Percentiles rank a stretch among this genome's conserved stretches.
These are phyloP conservation scores for Corymbia maculata DNA, from an alignment of 345 rosid species.

Conservation along the genomic window DNA sequence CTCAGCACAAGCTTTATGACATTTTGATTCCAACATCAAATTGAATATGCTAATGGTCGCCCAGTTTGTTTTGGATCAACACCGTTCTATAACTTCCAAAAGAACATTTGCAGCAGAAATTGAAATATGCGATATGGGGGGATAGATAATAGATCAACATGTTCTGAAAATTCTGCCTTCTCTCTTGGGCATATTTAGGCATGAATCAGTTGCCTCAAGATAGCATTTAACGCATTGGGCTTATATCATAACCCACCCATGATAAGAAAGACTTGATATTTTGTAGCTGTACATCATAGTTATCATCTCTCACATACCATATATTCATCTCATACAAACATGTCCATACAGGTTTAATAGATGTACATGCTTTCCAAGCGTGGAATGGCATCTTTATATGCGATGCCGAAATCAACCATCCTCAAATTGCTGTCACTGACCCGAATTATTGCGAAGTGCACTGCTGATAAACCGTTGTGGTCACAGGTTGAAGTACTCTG, in stretches of 20 bases:
- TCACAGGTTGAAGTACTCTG: slow-evolving; percentile 36
- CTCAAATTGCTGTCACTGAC: neutral
- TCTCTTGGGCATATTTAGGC: neutral
- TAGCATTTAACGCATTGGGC: neutral
- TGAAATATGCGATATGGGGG: neutral
- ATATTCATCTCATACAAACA: neutral
- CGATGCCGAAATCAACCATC: neutral
- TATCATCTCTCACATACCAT: neutral
- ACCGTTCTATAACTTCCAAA: neutral
- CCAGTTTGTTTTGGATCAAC: neutral
- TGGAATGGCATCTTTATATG: neutral
- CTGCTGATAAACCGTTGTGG: neutral
- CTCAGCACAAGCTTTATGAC: neutral
- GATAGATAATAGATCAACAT: neutral
- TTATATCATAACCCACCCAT: neutral
- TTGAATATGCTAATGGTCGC: neutral
- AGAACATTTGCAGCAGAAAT: neutral
- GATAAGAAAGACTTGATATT: neutral
- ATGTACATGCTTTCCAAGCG: neutral
- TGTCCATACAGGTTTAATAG: neutral
- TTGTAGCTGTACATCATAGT: neutral
- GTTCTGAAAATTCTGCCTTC: neutral
- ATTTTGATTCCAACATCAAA: neutral
- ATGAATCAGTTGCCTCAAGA: neutral
- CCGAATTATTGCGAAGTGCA: neutral